Percentiles rank a stretch among this genome's conserved stretches.
These are phyloP conservation scores for Rhizophagus clarus DNA, from an alignment of 192 early-diverging fungal genomes.

Conservation along the genomic window DNA sequence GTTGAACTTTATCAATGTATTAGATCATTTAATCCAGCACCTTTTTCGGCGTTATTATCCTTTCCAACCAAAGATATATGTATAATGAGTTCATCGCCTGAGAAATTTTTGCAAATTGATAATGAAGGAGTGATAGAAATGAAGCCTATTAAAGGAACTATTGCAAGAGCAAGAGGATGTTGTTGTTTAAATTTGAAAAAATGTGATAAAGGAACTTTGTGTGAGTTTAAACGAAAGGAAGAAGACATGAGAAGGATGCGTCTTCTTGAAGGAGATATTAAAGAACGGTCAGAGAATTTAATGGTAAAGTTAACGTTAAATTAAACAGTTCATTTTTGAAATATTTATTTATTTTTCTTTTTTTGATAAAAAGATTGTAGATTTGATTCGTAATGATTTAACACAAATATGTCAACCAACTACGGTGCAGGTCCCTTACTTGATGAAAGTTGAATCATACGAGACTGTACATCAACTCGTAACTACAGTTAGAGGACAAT, in stretches of 20 bases:
- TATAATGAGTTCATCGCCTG: constrained; percentile 61
- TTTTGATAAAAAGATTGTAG: constrained; percentile 73
- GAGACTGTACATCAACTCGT: constrained; percentile 93
- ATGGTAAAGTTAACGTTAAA: constrained; percentile 63
- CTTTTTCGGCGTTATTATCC: constrained; percentile 78
- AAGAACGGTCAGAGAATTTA: constrained; percentile 94
- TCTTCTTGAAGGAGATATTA: constrained; percentile 66
- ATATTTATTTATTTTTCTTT: constrained; percentile 6
- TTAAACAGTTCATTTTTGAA: background rate
- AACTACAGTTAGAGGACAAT: constrained; percentile 73
- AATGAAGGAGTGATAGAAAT: constrained; percentile 67
- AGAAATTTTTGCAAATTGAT: constrained; percentile 71
- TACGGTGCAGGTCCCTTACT: constrained; percentile 72
- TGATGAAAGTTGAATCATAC: constrained; percentile 91
- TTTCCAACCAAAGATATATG: constrained; percentile 43
- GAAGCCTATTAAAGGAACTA: constrained; percentile 97
- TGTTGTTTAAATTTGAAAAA: constrained; percentile 45
- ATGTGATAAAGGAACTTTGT: constrained; percentile 36
- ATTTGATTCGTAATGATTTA: constrained; percentile 93
- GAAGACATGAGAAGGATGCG: constrained; percentile 48
- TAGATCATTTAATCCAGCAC: constrained; percentile 80
- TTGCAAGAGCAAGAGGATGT: constrained; percentile 48
- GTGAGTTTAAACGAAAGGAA: constrained; percentile 34
- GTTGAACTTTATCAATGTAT: constrained; percentile 64
- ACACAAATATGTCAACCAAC: constrained; percentile 67